Conservation (phyloP, 768 basidiomycete species). For the Suillus alpinus region DNA sequence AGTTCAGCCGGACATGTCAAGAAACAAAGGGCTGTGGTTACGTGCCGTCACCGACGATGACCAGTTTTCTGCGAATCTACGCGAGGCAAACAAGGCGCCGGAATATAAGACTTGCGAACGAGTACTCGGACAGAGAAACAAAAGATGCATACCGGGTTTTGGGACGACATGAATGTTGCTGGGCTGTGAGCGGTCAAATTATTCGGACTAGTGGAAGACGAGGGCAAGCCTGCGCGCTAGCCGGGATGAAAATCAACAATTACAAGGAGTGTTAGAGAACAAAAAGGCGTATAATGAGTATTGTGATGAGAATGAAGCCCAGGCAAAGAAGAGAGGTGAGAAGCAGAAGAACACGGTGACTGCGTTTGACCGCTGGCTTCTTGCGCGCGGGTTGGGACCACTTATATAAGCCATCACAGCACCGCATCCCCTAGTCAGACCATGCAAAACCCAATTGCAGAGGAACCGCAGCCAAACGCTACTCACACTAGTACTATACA, state of each 20-base stretch:
- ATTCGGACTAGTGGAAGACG: constrained; percentile 18
- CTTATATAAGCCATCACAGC: constrained; percentile 6
- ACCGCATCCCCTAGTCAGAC: constrained; percentile 4
- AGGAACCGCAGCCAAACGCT: background rate
- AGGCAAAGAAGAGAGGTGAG: constrained; percentile 6
- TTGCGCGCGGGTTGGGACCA: constrained; percentile 5
- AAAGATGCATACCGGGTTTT: constrained; percentile 52
- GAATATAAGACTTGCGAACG: constrained; percentile 5
- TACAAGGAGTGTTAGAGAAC: constrained; percentile 5
- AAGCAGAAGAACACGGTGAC: constrained; percentile 11
- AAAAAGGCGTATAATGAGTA: constrained; percentile 11
- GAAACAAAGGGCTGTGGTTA: constrained; percentile 14
- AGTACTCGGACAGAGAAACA: constrained; percentile 2
- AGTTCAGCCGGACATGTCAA: constrained; percentile 11
- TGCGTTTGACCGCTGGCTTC: constrained; percentile 8
- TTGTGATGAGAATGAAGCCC: constrained; percentile 10
- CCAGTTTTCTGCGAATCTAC: constrained; percentile 91
- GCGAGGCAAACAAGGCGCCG: constrained; percentile 3
- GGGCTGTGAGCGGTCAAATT: constrained; percentile 7
- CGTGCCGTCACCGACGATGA: constrained; percentile 95
- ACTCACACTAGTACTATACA: background rate
- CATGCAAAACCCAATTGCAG: constrained; percentile 2
- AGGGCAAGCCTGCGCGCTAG: constrained; percentile 7
- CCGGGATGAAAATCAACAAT: constrained; percentile 7
- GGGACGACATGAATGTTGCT: constrained; percentile 41